Evolutionary conservation across 1,284 basidiomycete species (phyloP).

Genomic region (Schizophyllum commune): DNA sequence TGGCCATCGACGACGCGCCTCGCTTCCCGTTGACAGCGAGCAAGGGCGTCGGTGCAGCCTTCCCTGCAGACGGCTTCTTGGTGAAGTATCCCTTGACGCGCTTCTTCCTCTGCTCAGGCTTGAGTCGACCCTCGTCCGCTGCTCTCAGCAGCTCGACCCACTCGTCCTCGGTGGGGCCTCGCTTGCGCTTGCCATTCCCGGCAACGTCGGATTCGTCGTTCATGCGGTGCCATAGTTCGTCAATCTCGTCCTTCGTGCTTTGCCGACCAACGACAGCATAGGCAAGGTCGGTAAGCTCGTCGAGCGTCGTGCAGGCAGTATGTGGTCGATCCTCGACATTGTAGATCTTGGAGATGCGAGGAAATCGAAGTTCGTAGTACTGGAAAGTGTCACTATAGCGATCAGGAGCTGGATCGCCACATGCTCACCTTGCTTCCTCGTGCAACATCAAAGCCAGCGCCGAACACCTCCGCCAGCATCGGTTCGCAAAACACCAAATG

Average conservation of each 20-base stretch:
- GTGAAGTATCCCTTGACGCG: not conserved
- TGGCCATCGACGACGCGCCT: too few relatives aligned
- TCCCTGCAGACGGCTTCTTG: not conserved
- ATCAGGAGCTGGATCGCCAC: too few relatives aligned
- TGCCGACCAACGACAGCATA: constrained; percentile 34
- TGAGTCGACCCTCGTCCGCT: not conserved
- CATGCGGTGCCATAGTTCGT: not conserved
- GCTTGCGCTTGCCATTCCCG: not conserved
- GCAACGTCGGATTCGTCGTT: not conserved
- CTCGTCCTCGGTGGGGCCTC: not conserved
- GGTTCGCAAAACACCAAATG: constrained; percentile 53
- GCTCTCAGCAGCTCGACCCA: not conserved
- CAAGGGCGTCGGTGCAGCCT: not conserved
- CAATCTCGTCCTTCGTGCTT: not conserved
- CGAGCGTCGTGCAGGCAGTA: constrained; percentile 42
- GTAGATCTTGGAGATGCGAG: constrained; percentile 64
- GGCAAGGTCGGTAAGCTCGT: constrained; percentile 44
- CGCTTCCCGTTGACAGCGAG: not conserved
- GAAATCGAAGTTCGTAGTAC: constrained; percentile 80
- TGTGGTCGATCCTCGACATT: constrained; percentile 54
- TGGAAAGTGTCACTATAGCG: too few relatives aligned
- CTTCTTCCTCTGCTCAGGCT: not conserved
- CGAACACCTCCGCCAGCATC: constrained; percentile 66
- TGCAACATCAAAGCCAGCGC: constrained; percentile 74
- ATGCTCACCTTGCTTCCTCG: constrained; percentile 46